Conservation (phyloP, 192 early-diverging fungal species). For the Rhizoclosmatium globosum region DNA sequence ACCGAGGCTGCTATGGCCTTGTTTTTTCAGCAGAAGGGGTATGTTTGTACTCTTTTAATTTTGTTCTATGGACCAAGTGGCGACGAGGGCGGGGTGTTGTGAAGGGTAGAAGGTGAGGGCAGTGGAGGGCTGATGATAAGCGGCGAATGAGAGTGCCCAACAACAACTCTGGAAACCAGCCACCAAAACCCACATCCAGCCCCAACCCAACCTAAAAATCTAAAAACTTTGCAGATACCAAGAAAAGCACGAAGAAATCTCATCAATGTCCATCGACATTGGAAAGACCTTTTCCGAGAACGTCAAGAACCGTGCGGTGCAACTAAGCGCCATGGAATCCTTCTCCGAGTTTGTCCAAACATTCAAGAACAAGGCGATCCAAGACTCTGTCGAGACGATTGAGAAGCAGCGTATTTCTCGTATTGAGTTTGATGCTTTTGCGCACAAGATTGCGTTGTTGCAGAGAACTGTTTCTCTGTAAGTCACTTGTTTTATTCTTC, state of each 20-base stretch:
- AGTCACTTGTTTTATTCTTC: too few species aligned
- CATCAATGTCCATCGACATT: conserved; percentile 47
- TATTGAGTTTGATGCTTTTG: conserved; percentile 56
- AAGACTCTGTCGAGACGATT: conserved; percentile 57
- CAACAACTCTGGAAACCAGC: background rate
- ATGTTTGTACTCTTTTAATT: background rate
- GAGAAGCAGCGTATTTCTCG: conserved; percentile 53
- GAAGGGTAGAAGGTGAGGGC: background rate
- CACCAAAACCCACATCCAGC: background rate
- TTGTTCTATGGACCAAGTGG: background rate
- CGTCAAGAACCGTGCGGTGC: conserved; percentile 42
- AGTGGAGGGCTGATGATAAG: background rate
- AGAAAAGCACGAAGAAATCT: conserved; percentile 51
- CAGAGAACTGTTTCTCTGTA: conserved; percentile 30
- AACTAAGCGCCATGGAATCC: conserved; percentile 45
- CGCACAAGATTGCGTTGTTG: conserved; percentile 49
- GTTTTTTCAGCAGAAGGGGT: conserved; percentile 63
- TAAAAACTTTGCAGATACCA: conserved; percentile 41
- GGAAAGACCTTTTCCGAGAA: conserved; percentile 46
- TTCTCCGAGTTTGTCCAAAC: conserved; percentile 53
- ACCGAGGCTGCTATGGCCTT: conserved; percentile 56
- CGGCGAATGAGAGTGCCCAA: background rate
- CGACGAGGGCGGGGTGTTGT: background rate
- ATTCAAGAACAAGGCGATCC: conserved; percentile 60
- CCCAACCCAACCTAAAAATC: background rate